These are phyloP conservation scores for Phytophthora brassicae DNA, from an alignment of 352 stramenopile genomes.

Conservation along the genomic window DNA sequence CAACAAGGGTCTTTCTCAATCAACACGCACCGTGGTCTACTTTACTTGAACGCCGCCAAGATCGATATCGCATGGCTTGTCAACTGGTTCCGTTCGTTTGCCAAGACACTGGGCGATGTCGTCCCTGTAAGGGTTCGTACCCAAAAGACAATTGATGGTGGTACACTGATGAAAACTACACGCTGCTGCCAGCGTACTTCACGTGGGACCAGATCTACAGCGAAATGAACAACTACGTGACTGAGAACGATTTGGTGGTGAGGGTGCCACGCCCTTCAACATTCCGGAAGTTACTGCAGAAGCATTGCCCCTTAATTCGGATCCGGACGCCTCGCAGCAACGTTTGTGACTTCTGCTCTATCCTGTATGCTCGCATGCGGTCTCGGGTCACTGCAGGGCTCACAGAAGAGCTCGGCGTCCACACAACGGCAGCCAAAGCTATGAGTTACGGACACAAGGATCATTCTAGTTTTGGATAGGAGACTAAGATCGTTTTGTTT, in stretches of 20 bases:
- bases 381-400: background rate
- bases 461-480: no score
- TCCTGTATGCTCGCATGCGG: constrained; percentile 8
- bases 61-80: constrained; percentile 8
- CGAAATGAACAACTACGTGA: constrained; percentile 6
- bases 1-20: background rate
- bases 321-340: constrained; percentile 14
- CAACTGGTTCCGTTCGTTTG: constrained; percentile 11
- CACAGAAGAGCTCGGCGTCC: constrained; percentile 12
- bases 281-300: no score
- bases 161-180: constrained; percentile 9
- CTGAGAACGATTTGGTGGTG: background rate
- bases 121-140: constrained; percentile 5
- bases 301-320: background rate
- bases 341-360: constrained; percentile 16
- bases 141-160: constrained; percentile 1
- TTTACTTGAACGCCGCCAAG: background rate
- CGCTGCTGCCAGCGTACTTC: constrained; percentile 6
- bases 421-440: constrained; percentile 5
- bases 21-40: no score
- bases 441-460: no score
- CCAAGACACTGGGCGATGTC: constrained; percentile 6
- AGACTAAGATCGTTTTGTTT: constrained; percentile 10
- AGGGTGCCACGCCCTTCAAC: no score
- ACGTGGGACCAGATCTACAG: constrained; percentile 13